Evolutionary conservation across 78 protist genomes (phyloP).

Genomic region (Acrasis kona): DNA sequence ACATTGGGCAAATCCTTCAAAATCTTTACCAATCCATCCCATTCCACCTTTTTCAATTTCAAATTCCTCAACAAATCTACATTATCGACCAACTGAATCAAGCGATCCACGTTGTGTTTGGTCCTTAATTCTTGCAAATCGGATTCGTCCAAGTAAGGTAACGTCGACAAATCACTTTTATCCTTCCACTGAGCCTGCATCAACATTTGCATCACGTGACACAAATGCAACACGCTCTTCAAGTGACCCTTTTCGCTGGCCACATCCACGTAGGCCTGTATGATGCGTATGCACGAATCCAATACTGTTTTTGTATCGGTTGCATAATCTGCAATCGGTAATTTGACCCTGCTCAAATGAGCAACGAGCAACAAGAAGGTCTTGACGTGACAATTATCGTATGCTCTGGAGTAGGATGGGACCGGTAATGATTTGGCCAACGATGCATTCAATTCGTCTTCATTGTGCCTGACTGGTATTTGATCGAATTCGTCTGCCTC

Average conservation of each 20-base stretch:
- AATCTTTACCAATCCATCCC: not conserved
- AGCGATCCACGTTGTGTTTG: not conserved
- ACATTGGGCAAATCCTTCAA: not conserved
- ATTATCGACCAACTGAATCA: not conserved
- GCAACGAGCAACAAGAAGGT: conserved; percentile 84
- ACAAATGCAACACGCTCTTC: conserved; percentile 28
- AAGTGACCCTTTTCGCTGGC: conserved; percentile 66
- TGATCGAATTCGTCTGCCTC: conserved; percentile 68
- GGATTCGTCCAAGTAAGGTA: no score
- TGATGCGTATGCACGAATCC: conserved; percentile 81
- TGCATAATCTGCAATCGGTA: conserved; percentile 88
- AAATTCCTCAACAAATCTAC: no score
- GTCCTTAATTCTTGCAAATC: not conserved
- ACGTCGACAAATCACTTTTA: no score
- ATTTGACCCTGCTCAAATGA: conserved; percentile 55
- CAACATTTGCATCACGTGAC: conserved; percentile 63
- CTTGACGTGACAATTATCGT: conserved; percentile 77
- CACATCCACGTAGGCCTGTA: conserved; percentile 84
- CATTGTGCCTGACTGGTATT: conserved; percentile 96
- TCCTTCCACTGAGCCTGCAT: conserved; percentile 64
- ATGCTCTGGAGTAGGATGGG: not conserved
- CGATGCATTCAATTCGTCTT: conserved; percentile 76
- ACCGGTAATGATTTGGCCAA: conserved; percentile 50
- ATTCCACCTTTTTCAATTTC: not conserved
- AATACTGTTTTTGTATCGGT: conserved; percentile 91